Evolutionary conservation across 768 basidiomycete species (phyloP).

Genomic region (Lepiota subincarnata): DNA sequence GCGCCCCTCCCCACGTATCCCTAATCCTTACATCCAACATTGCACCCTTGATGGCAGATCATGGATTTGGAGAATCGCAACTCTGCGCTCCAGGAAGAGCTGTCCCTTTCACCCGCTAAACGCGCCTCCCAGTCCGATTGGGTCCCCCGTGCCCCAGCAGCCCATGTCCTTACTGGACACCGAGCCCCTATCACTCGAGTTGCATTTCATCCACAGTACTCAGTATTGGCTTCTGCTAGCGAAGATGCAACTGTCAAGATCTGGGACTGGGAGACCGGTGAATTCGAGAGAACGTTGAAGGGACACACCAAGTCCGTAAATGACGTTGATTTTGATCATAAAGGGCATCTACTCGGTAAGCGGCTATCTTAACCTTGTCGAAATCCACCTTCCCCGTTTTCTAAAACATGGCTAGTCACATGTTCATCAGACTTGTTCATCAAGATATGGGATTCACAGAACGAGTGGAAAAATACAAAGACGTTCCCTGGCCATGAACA

Average conservation of each 20-base stretch:
- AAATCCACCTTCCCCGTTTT: neutral
- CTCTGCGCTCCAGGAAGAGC: slow-evolving; percentile 71
- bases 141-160: slow-evolving; percentile 83
- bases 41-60: slow-evolving; percentile 48
- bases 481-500: slow-evolving; percentile 91
- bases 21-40: slow-evolving; percentile 8
- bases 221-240: slow-evolving; percentile 77
- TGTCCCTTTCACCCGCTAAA: slow-evolving; percentile 44
- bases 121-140: slow-evolving; percentile 73
- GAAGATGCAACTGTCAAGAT: slow-evolving; percentile 90
- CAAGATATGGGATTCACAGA: slow-evolving; percentile 88
- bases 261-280: slow-evolving; percentile 96
- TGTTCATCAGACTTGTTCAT: slow-evolving; percentile 85
- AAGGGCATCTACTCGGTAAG: slow-evolving; percentile 75
- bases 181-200: slow-evolving; percentile 72
- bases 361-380: slow-evolving; percentile 17
- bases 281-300: slow-evolving; percentile 87
- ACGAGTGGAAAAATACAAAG: slow-evolving; percentile 87
- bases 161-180: slow-evolving; percentile 73
- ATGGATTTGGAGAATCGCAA: slow-evolving; percentile 92
- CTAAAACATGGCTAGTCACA: slow-evolving; percentile 38
- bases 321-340: slow-evolving; percentile 86
- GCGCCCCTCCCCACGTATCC: neutral
- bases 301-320: slow-evolving; percentile 87
- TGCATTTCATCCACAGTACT: slow-evolving; percentile 85